These are phyloP conservation scores for Falciphora oryzae DNA, from an alignment of 2,329 filamentous ascomycete species.

Conservation along the genomic window DNA sequence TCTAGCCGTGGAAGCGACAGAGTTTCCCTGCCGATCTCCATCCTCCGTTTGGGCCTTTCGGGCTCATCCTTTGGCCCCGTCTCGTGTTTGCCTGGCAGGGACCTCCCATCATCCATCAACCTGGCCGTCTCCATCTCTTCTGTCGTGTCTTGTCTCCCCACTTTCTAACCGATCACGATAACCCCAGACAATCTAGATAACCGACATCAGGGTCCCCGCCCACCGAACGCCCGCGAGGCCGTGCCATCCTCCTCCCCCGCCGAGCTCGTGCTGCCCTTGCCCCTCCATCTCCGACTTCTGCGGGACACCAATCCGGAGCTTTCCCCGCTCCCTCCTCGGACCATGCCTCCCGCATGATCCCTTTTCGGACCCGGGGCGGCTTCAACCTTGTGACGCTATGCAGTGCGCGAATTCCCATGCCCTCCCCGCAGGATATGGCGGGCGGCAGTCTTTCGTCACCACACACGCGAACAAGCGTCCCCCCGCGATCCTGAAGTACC, in stretches of 20 bases:
- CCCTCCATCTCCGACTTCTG: too few relatives aligned
- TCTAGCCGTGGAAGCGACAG: neutral
- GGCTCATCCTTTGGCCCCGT: neutral
- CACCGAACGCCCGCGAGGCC: neutral
- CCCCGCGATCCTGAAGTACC: too few relatives aligned
- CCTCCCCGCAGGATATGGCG: too few relatives aligned
- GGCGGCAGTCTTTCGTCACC: too few relatives aligned
- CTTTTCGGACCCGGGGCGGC: too few relatives aligned
- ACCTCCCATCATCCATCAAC: too few relatives aligned
- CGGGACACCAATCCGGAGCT: neutral
- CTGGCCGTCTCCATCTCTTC: neutral
- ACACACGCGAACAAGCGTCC: too few relatives aligned
- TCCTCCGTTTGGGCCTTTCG: too few relatives aligned
- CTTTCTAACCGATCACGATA: neutral
- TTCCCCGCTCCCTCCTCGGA: neutral
- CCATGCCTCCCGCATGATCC: too few relatives aligned
- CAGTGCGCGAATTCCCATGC: too few relatives aligned
- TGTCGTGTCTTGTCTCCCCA: neutral
- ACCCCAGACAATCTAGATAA: neutral
- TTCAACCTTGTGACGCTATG: too few relatives aligned
- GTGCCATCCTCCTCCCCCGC: neutral
- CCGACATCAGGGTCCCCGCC: neutral
- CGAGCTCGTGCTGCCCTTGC: neutral
- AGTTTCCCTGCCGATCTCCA: neutral
- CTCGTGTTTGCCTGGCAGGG: conserved; percentile 1